Evolutionary conservation across 1,284 basidiomycete species (phyloP), one percentile per base, ranked within the genome.

Genomic region (Xanthoconium separans): DNA sequence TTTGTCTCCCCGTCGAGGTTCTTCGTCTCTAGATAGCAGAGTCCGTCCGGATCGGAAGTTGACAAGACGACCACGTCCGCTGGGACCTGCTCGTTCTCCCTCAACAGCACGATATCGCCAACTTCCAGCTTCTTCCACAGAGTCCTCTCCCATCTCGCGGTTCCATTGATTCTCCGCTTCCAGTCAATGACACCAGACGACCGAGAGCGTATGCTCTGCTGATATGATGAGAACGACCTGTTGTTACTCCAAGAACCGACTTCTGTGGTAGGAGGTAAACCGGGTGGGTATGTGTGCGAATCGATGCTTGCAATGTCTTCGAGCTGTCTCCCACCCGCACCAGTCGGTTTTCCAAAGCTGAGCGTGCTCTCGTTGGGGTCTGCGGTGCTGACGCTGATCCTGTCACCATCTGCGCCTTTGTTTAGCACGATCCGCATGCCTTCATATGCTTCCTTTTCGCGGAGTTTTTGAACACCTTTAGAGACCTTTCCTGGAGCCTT

Each of bases 61-160:
- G 88, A 88, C 16, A 98, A 81, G 0, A 98, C 89, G 54, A 96
- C 81, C 55, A 98, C 87, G 66, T 99, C 95, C 8, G 96, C 96
- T 0, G 96, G 95, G 8, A 98, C 88, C 72, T 97, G 94, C 56
- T 98, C 96, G 70, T 98, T 91, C 65, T 98, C 93, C 51, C 89
- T 79, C 27, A 98, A 77, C 2, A 98, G 75, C 24, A 99, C 91
- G 24, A 98, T 74, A 68, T 98, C 96, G n/a, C 96, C 96, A 6
- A 98, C 95, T 70, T 97, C 94, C 46, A 99, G 79, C 77, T 98
- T 98, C 78, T 98, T 98, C 96, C 96, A 99, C 1, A 98, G 76
- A 4, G 96, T 98, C 54, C 95, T 79, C 69, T 98, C 95, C 95
- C 95, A 98, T 29, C 82, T 79, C 1, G 92, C 88, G 0, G 86